A percentile compares a stretch with the other conserved stretches of the same genome.
phyloP scores from a whole-genome alignment of 441 rosid species.

The Arabidopsis lyrata region DNA sequence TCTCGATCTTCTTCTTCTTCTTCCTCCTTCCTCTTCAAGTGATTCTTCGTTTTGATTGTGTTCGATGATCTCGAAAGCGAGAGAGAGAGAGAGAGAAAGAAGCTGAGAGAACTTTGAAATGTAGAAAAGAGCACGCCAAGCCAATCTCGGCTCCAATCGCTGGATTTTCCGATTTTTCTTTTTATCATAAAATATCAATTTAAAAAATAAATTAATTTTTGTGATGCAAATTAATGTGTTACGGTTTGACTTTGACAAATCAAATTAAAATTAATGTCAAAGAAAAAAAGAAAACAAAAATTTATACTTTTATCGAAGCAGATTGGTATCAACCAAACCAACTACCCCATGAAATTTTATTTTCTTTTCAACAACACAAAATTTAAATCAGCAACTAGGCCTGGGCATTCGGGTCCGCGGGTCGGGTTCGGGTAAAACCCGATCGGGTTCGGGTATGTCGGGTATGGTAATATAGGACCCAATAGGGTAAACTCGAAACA shows the following conservation, averaged over 20 bases:
- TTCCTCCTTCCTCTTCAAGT: conserved; percentile 13
- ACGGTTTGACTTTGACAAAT: conserved; percentile 31
- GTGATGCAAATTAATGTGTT: conserved; percentile 23
- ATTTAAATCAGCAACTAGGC: too few relatives aligned
- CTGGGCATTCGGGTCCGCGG: too few relatives aligned
- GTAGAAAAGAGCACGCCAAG: conserved; percentile 35
- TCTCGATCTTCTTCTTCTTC: conserved; percentile 31
- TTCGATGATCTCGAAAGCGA: conserved; percentile 41
- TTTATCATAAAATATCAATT: background rate
- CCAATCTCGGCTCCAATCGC: conserved; percentile 34
- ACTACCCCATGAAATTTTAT: background rate
- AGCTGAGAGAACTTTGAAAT: conserved; percentile 38
- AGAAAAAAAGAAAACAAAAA: background rate
- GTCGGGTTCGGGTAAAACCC: too few relatives aligned
- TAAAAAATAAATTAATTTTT: background rate
- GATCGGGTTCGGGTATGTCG: too few relatives aligned
- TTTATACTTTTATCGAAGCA: background rate
- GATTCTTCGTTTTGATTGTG: conserved; percentile 27
- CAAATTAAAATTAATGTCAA: conserved; percentile 1
- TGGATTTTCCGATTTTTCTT: conserved; percentile 27
- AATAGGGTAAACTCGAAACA: too few relatives aligned
- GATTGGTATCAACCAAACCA: background rate
- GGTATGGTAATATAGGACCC: too few relatives aligned
- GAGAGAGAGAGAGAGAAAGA: conserved; percentile 27
- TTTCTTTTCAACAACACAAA: background rate